These are phyloP conservation scores for Lupinus albus DNA, from an alignment of 306 rosid genomes.

Conservation along the genomic window DNA sequence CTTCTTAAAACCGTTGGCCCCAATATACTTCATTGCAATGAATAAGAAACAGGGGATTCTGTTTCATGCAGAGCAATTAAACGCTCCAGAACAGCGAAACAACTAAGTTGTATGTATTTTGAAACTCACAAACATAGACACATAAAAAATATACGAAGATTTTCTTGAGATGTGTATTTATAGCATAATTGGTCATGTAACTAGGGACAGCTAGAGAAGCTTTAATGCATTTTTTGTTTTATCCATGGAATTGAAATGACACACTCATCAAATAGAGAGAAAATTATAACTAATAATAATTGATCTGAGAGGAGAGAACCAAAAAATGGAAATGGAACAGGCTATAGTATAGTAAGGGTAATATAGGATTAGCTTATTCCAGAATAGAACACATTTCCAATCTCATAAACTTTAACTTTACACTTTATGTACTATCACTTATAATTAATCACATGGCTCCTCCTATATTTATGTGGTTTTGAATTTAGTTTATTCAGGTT, in stretches of 20 bases:
- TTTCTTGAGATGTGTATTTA: constrained; percentile 31
- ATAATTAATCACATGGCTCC: no score
- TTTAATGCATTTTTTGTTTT: constrained; percentile 44
- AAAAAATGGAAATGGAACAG: background rate
- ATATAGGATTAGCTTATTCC: constrained; percentile 24
- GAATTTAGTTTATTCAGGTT: constrained; percentile 5
- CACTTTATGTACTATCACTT: no score
- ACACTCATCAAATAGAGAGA: no score
- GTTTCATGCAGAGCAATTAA: constrained; percentile 51
- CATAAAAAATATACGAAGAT: background rate
- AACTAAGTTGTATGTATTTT: background rate
- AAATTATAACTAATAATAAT: background rate
- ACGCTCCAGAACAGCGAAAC: constrained; percentile 21
- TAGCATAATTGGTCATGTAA: constrained; percentile 4
- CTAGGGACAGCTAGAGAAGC: constrained; percentile 34
- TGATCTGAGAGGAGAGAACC: background rate
- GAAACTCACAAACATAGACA: constrained; percentile 34
- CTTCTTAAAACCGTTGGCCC: constrained; percentile 67
- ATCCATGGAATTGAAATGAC: background rate
- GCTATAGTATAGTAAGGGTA: constrained; percentile 9
- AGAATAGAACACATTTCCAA: no score
- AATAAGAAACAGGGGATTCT: constrained; percentile 42
- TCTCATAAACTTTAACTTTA: no score
- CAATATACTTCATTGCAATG: constrained; percentile 66
- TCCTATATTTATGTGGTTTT: constrained; percentile 24